A percentile compares a stretch with the other conserved stretches of the same genome.
Conservation (phyloP, 2,329 filamentous ascomycete genomes). For the Emmonsiellopsis sp. region DNA sequence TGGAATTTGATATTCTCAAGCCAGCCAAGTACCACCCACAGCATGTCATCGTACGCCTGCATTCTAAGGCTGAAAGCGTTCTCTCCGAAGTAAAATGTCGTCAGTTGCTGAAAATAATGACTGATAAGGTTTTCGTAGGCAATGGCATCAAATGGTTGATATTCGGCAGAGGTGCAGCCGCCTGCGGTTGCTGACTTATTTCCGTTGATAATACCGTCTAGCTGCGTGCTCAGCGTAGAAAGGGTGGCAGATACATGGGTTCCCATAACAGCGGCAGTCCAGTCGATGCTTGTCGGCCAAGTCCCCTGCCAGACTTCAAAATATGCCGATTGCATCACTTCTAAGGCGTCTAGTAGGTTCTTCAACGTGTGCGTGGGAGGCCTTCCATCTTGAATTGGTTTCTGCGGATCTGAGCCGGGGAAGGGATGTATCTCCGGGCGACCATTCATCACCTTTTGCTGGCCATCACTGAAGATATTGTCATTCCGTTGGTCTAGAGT, state of each 20-base stretch:
- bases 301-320: conserved; percentile 69
- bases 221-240: conserved; percentile 54
- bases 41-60: conserved; percentile 85
- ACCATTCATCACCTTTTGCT: conserved; percentile 8
- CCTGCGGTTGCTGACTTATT: conserved; percentile 17
- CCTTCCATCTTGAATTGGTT: conserved; percentile 11
- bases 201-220: conserved; percentile 34
- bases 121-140: conserved; percentile 71
- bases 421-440: conserved; percentile 8
- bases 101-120: conserved; percentile 67
- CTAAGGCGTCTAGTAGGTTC: conserved; percentile 54
- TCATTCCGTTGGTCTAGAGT: conserved; percentile 14
- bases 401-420: conserved; percentile 11
- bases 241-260: conserved; percentile 70
- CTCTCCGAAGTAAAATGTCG: conserved; percentile 79
- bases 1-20: conserved; percentile 73
- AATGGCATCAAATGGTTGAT: conserved; percentile 28
- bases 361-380: conserved; percentile 19
- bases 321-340: conserved; percentile 67
- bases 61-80: conserved; percentile 64
- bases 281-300: conserved; percentile 83
- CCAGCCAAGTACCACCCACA: conserved; percentile 93
- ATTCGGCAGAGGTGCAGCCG: conserved; percentile 1
- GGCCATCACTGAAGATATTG: conserved; percentile 9
- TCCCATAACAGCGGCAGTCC: conserved; percentile 78